Evolutionary conservation across 805 yeast genomes (phyloP).

Genomic region (Wickerhamiella shivajii): DNA sequence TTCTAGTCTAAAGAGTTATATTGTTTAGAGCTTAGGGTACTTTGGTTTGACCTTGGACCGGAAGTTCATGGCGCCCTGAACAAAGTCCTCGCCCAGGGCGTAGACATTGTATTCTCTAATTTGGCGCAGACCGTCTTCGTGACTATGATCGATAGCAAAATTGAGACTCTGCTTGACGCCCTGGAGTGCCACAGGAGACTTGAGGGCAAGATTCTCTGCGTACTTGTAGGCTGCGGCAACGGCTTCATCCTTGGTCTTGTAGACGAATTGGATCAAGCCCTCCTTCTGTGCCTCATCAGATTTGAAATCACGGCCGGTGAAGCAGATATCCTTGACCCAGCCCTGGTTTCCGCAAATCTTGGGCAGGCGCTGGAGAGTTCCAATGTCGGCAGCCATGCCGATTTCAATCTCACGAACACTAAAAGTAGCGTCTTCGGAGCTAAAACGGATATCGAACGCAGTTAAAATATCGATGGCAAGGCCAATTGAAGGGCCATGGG

Average conservation of each 20-base stretch:
- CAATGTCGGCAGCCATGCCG: slow-evolving; percentile 70
- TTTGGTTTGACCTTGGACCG: slow-evolving; percentile 20
- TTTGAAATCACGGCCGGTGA: slow-evolving; percentile 44
- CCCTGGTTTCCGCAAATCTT: slow-evolving; percentile 38
- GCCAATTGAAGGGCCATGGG: slow-evolving; percentile 53
- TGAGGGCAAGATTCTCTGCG: slow-evolving; percentile 34
- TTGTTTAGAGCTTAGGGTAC: slow-evolving; percentile 20
- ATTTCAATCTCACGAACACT: slow-evolving; percentile 56
- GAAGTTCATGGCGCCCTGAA: slow-evolving; percentile 21
- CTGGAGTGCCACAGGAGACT: slow-evolving; percentile 43
- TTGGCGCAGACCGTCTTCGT: slow-evolving; percentile 35
- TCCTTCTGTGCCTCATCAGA: slow-evolving; percentile 39
- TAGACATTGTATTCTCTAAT: slow-evolving; percentile 41
- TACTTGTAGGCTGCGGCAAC: slow-evolving; percentile 34
- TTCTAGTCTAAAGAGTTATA: no score
- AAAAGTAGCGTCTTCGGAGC: slow-evolving; percentile 36
- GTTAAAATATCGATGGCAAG: slow-evolving; percentile 54
- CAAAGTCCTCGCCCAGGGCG: slow-evolving; percentile 23
- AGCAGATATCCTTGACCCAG: slow-evolving; percentile 42
- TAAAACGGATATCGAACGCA: slow-evolving; percentile 43
- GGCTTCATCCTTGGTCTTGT: slow-evolving; percentile 35
- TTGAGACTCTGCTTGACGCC: slow-evolving; percentile 50
- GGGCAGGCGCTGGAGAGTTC: slow-evolving; percentile 57
- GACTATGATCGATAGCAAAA: slow-evolving; percentile 26
- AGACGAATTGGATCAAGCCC: slow-evolving; percentile 38